phyloP scores from a whole-genome alignment of 2,329 filamentous ascomycete genomes.

The Arthrobotrys sinensis region DNA sequence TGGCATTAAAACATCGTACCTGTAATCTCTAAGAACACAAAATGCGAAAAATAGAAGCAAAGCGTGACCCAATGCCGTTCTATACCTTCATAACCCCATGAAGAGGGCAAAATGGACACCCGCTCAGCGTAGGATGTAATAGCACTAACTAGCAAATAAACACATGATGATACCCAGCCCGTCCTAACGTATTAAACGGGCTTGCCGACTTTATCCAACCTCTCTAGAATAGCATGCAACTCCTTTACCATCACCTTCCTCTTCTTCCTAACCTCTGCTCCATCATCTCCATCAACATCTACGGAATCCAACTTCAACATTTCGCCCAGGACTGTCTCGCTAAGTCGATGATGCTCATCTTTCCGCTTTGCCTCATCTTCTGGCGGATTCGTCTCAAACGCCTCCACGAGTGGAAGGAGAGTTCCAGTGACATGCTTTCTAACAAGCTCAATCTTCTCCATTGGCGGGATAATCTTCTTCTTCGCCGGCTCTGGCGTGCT shows the following conservation, averaged over 20 bases:
- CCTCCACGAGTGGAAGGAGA: conserved; percentile 76
- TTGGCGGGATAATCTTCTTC: conserved; percentile 67
- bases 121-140: background rate
- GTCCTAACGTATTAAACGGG: background rate
- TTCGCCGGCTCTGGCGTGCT: conserved; percentile 66
- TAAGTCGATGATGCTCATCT: conserved; percentile 82
- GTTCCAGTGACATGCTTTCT: conserved; percentile 76
- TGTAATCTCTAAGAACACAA: background rate
- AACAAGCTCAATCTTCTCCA: conserved; percentile 79
- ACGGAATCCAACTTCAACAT: conserved; percentile 83
- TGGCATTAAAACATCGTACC: conserved; percentile 8
- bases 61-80: background rate
- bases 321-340: conserved; percentile 82
- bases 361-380: conserved; percentile 77
- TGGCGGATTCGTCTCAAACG: conserved; percentile 76
- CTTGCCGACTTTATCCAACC: conserved; percentile 72
- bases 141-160: conserved; percentile 5
- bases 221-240: conserved; percentile 77
- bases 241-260: conserved; percentile 82
- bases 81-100: conserved; percentile 3
- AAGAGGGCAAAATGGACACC: background rate
- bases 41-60: background rate
- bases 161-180: background rate
- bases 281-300: conserved; percentile 78
- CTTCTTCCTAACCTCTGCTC: conserved; percentile 73